Evolutionary conservation across 768 basidiomycete species (phyloP), one percentile per base, ranked within the genome.

Genomic region (Lactarius deliciosus): DNA sequence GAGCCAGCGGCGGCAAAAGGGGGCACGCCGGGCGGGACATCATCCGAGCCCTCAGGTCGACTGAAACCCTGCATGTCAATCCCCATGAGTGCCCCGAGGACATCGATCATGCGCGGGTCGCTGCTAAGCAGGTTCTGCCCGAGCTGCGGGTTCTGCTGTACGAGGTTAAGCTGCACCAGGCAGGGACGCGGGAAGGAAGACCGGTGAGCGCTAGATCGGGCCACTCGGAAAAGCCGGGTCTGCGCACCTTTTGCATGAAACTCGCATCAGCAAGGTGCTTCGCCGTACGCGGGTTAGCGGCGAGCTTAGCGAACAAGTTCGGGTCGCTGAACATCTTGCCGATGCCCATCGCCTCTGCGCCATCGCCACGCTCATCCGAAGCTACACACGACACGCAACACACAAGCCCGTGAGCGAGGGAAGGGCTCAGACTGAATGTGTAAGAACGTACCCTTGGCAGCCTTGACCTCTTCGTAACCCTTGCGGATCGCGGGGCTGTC

Each of bases 41-140:
- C 92, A 63, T 89, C 83, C 11, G 92, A 92, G 41, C 91, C 94
- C 79, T 93, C 92, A 20, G 90, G 87, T 64, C 94, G 83, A 60
- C 86, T 82, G 76, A 92, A 90, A 64, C 90, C 93, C 77, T 92
- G 88, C 78, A 98, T 85, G 77, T 98, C 94, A 71, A 98, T 83
- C 40, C 94, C 94, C 90, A 98, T 93, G 64, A 93, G 83, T 13
- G 87, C 96, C 66, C 96, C 96, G 54, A 98, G 81, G 18, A 94
- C 94, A 74, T 92, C 90, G 76, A 94, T 92, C 93, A 97, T 94
- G 65, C 96, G 86, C 41, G 96, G 87, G 77, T 98, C 96, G 68
- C 85, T 79, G 43, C 71, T 91, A 75, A 72, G 86, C 82, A 55
- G 84, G 68, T 74, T 76, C 62, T 86, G 80, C 25, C 87, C 90